These are phyloP conservation scores for Lactifluus echinatus DNA, from an alignment of 768 basidiomycete genomes.

Conservation along the genomic window DNA sequence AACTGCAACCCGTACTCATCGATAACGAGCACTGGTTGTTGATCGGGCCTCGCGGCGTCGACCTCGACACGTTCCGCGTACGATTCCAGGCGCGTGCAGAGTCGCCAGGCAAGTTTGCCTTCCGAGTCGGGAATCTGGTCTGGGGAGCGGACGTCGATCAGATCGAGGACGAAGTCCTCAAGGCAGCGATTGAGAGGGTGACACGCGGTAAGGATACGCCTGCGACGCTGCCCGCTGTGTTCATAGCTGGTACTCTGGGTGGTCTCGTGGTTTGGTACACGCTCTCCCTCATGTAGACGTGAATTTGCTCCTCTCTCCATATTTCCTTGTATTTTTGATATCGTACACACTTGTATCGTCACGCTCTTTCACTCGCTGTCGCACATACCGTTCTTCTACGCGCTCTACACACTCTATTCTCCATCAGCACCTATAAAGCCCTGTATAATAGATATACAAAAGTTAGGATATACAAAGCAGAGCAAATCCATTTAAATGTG, in stretches of 20 bases:
- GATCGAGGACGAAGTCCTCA: slow-evolving; percentile 12
- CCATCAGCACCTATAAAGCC: neutral
- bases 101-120: neutral
- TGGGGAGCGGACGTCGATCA: slow-evolving; percentile 12
- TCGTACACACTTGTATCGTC: neutral
- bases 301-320: neutral
- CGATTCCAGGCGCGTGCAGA: neutral
- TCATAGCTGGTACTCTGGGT: slow-evolving; percentile 17
- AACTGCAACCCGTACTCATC: slow-evolving; percentile 1
- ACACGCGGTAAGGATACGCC: neutral
- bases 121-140: slow-evolving; percentile 6
- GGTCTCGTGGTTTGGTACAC: slow-evolving; percentile 18
- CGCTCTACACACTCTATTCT: neutral
- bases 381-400: neutral
- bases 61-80: slow-evolving; percentile 4
- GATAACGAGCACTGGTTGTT: slow-evolving; percentile 14
- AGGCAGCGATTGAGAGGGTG: neutral
- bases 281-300: slow-evolving; percentile 12
- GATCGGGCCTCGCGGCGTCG: neutral
- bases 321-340: neutral
- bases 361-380: neutral
- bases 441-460: slow-evolving; percentile 3
- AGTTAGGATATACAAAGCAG: neutral
- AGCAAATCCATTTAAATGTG: neutral
- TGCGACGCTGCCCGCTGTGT: slow-evolving; percentile 16